Percentiles rank a stretch among this genome's conserved stretches.
Conservation (phyloP, 2,329 filamentous ascomycete species). For the Corniculantispora saksenae region DNA sequence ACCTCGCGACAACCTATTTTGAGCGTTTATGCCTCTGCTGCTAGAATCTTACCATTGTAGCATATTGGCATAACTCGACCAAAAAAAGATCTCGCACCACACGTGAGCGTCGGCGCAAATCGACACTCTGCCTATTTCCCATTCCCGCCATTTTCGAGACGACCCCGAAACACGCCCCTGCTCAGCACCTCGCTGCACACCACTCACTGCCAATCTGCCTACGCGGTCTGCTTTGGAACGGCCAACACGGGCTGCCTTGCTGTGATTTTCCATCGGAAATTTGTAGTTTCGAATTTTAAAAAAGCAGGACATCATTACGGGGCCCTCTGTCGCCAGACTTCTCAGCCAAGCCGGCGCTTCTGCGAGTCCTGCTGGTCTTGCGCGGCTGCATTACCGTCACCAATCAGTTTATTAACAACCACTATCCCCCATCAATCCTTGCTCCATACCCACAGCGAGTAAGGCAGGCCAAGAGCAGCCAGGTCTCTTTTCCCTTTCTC, state of each 20-base stretch:
- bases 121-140: slow-evolving; percentile 5
- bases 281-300: slow-evolving; percentile 9
- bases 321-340: neutral
- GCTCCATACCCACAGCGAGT: slow-evolving; percentile 17
- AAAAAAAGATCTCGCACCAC: slow-evolving; percentile 1
- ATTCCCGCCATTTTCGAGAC: slow-evolving; percentile 18
- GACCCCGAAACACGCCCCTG: slow-evolving; percentile 19
- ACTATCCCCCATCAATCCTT: slow-evolving; percentile 14
- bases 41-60: slow-evolving; percentile 4
- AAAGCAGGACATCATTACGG: neutral
- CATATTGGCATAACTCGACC: neutral
- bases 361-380: slow-evolving; percentile 3
- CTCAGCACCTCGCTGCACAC: slow-evolving; percentile 14
- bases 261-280: slow-evolving; percentile 9
- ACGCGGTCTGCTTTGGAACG: neutral
- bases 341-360: slow-evolving; percentile 13
- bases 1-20: neutral
- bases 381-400: slow-evolving; percentile 16
- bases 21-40: slow-evolving; percentile 6
- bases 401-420: slow-evolving; percentile 19
- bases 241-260: slow-evolving; percentile 1
- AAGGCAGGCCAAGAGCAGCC: slow-evolving; percentile 13
- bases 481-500: slow-evolving; percentile 1
- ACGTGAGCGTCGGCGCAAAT: slow-evolving; percentile 5
- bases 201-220: neutral